Percentiles rank a stretch among this genome's conserved stretches.
These are phyloP conservation scores for Malassezia cuniculi DNA, from an alignment of 1,284 basidiomycete genomes.

Conservation along the genomic window DNA sequence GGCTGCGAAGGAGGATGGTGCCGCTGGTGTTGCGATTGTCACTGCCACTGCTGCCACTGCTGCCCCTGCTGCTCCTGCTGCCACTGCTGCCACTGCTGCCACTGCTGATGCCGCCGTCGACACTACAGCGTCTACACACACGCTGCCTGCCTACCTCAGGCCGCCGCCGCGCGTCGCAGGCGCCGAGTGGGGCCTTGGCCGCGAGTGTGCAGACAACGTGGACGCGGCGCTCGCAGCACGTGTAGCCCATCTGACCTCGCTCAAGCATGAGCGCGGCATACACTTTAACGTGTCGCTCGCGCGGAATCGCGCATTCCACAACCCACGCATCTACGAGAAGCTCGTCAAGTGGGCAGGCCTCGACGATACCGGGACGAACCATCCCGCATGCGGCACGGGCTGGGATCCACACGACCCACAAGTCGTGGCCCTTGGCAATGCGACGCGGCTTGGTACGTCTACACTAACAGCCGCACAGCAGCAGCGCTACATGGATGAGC, in stretches of 20 bases:
- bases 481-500: conserved; percentile 2
- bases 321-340: conserved; percentile 82
- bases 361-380: conserved; percentile 53
- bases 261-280: conserved; percentile 55
- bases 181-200: conserved; percentile 7
- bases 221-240: conserved; percentile 30
- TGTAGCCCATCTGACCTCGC: conserved; percentile 61
- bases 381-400: not conserved
- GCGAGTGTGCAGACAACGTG: not conserved
- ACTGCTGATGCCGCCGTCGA: no score
- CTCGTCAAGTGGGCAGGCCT: conserved; percentile 82
- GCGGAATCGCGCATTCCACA: conserved; percentile 75
- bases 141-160: not conserved
- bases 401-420: conserved; percentile 1
- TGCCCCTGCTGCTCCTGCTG: no score
- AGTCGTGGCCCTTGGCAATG: conserved; percentile 3
- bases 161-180: conserved; percentile 1
- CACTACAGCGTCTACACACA: no score
- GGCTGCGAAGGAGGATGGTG: no score
- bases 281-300: conserved; percentile 91
- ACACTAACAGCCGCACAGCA: conserved; percentile 4
- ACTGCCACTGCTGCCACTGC: no score
- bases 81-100: no score
- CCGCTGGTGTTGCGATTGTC: no score
- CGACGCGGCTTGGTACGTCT: conserved; percentile 4